Percentiles rank a stretch among this genome's conserved stretches.
Evolutionary conservation across 2,329 filamentous ascomycete genomes (phyloP).

Genomic region (Colletotrichum spinosum): DNA sequence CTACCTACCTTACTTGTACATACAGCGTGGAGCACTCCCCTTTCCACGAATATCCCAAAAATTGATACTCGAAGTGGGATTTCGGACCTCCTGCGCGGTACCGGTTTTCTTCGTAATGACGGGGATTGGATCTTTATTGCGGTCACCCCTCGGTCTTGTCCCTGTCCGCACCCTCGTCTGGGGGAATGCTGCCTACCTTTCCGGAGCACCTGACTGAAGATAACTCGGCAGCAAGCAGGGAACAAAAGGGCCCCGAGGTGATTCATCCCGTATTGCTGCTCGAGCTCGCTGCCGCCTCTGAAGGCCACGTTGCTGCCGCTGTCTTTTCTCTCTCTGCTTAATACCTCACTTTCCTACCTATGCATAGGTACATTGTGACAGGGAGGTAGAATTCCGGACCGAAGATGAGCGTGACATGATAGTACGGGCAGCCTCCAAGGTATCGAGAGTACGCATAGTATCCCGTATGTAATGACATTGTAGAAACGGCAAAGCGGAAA

Average conservation of each 20-base stretch:
- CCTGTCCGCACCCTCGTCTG: conserved; percentile 4
- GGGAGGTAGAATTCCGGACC: no score
- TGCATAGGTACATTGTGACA: no score
- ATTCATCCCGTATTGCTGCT: conserved; percentile 20
- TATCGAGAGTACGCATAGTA: neutral
- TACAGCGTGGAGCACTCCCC: neutral
- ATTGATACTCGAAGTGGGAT: conserved; percentile 3
- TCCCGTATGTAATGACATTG: conserved; percentile 1
- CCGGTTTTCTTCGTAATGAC: neutral
- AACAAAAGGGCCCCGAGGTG: conserved; percentile 12
- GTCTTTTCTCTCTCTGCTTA: neutral
- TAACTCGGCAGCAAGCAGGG: conserved; percentile 21
- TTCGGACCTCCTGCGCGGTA: neutral
- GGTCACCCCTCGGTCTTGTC: conserved; percentile 12
- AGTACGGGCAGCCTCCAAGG: no score
- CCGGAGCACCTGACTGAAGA: conserved; percentile 31
- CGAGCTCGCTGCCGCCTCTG: conserved; percentile 10
- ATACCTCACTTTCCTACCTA: no score
- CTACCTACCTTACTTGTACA: neutral
- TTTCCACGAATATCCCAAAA: neutral
- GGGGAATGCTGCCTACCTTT: conserved; percentile 11
- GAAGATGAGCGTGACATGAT: no score
- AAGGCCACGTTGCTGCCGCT: conserved; percentile 1
- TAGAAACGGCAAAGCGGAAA: conserved; percentile 1
- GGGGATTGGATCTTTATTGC: conserved; percentile 14